These are phyloP conservation scores for Tausonia pullulans DNA, from an alignment of 1,284 basidiomycete genomes.

Conservation along the genomic window DNA sequence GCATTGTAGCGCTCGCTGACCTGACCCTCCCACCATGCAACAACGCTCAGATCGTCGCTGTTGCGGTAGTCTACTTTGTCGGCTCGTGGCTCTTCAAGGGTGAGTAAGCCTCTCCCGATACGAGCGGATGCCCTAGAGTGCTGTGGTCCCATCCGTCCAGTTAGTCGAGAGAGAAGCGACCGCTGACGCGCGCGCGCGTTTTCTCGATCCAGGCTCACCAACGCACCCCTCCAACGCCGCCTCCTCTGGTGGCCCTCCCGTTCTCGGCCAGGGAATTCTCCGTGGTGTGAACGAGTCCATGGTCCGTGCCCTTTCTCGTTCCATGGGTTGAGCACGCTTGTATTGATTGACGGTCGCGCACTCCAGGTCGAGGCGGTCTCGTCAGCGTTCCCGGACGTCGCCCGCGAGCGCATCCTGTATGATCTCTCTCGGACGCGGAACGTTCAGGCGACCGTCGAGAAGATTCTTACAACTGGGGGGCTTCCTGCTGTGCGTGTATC, in stretches of 20 bases:
- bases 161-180: not conserved
- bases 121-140: not conserved
- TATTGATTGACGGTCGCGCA: not conserved
- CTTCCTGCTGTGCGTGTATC: conserved; percentile 28
- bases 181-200: not conserved
- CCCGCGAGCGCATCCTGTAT: conserved; percentile 30
- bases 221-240: not conserved
- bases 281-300: conserved; percentile 8
- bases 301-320: not conserved
- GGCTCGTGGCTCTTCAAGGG: conserved; percentile 14
- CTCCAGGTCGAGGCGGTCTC: conserved; percentile 32
- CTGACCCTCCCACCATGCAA: not conserved
- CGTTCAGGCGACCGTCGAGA: conserved; percentile 32
- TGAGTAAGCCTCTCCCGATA: not conserved
- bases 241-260: not conserved
- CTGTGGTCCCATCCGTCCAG: not conserved
- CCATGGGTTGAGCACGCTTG: not conserved
- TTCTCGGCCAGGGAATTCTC: conserved; percentile 12
- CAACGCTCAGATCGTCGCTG: conserved; percentile 7
- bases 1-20: not conserved
- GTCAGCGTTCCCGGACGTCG: conserved; percentile 33
- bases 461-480: conserved; percentile 31
- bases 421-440: conserved; percentile 32
- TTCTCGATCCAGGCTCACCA: not conserved
- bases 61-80: conserved; percentile 6